Evolutionary conservation across 495 filamentous ascomycete species (phyloP).

Genomic region (Hypomontagnella monticulosa): DNA sequence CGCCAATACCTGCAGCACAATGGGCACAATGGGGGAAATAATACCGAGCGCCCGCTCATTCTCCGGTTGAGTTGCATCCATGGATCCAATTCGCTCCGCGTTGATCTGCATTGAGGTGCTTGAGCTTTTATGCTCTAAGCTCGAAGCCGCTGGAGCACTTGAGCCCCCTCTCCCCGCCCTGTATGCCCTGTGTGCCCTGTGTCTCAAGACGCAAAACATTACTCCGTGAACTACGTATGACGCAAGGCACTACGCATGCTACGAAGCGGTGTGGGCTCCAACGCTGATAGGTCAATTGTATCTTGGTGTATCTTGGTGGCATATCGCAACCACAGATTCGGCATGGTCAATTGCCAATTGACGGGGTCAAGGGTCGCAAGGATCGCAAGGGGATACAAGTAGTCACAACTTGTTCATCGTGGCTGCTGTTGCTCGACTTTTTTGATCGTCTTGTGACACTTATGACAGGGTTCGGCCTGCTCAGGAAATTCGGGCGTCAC

Average conservation of each 20-base stretch:
- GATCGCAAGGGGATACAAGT: slow-evolving; percentile 10
- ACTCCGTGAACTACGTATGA: slow-evolving; percentile 40
- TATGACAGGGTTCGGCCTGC: background rate
- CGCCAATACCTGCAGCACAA: background rate
- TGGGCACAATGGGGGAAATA: slow-evolving; percentile 3
- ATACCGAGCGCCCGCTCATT: slow-evolving; percentile 2
- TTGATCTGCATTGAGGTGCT: slow-evolving; percentile 12
- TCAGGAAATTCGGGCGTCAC: slow-evolving; percentile 24
- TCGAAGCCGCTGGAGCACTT: slow-evolving; percentile 18
- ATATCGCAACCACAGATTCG: slow-evolving; percentile 26
- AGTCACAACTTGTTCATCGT: slow-evolving; percentile 4
- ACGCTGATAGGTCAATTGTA: slow-evolving; percentile 45
- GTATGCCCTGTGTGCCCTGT: slow-evolving; percentile 6
- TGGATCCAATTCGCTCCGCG: slow-evolving; percentile 10
- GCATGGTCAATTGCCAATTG: slow-evolving; percentile 11
- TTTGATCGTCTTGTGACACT: slow-evolving; percentile 27
- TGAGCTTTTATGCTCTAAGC: slow-evolving; percentile 4
- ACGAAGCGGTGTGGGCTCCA: slow-evolving; percentile 25
- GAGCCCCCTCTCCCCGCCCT: slow-evolving; percentile 9
- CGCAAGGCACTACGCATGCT: slow-evolving; percentile 37
- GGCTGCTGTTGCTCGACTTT: slow-evolving; percentile 1
- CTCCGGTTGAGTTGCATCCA: slow-evolving; percentile 13
- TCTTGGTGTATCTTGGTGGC: slow-evolving; percentile 23
- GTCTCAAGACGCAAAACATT: slow-evolving; percentile 35
- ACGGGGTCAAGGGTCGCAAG: background rate